Conservation (phyloP, 352 stramenopile genomes). For the Pelagophyceae sp. region DNA sequence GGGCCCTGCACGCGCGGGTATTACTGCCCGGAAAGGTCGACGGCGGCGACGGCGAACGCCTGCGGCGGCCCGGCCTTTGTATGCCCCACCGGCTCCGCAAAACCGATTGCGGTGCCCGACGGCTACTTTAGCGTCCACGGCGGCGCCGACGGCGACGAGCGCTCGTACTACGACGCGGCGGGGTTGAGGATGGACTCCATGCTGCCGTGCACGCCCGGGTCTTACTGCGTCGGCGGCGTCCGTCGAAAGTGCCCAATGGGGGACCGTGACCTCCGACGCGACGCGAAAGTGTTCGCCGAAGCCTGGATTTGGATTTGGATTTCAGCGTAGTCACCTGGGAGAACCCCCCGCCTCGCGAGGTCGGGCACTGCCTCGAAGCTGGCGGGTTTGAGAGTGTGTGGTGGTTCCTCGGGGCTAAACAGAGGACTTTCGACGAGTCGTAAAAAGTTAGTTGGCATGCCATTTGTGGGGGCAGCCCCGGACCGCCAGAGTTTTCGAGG, state of each 20-base stretch:
- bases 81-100: constrained; percentile 30
- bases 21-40: constrained; percentile 21
- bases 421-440: too few relatives aligned
- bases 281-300: too few relatives aligned
- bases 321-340: too few relatives aligned
- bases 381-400: too few relatives aligned
- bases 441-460: too few relatives aligned
- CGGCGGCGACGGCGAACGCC: constrained; percentile 23
- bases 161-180: constrained; percentile 8
- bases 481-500: too few relatives aligned
- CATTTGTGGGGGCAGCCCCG: too few relatives aligned
- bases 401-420: too few relatives aligned
- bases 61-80: constrained; percentile 13
- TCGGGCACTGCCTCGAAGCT: too few relatives aligned
- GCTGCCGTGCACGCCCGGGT: constrained; percentile 26
- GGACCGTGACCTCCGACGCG: too few relatives aligned
- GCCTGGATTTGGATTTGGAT: too few relatives aligned
- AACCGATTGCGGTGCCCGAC: constrained; percentile 26
- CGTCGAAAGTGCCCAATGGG: constrained; percentile 7
- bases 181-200: constrained; percentile 30
- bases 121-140: constrained; percentile 34
- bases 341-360: too few relatives aligned
- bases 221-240: background rate
- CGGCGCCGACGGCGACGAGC: constrained; percentile 20
- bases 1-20: constrained; percentile 27